A percentile compares a stretch with the other conserved stretches of the same genome.
Evolutionary conservation across 2,329 filamentous ascomycete genomes (phyloP).

Genomic region (Fusarium sp.): DNA sequence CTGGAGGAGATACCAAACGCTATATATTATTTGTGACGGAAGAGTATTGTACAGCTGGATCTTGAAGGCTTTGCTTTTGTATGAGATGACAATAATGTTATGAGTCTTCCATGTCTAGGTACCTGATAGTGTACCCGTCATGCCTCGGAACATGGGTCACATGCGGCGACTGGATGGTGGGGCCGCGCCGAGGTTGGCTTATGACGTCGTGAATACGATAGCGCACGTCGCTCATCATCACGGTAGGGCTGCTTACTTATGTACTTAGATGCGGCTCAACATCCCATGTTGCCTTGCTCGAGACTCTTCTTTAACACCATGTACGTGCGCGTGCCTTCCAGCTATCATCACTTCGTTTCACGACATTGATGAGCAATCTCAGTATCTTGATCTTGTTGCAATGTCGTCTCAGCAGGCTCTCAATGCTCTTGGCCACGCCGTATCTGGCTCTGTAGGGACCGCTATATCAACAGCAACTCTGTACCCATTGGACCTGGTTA

Average conservation of each 20-base stretch:
- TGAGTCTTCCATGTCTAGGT: not conserved
- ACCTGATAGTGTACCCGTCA: not conserved
- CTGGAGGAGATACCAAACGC: not conserved
- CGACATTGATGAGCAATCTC: not conserved
- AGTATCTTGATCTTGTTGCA: not conserved
- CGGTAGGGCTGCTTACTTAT: not conserved
- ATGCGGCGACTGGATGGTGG: constrained; percentile 11
- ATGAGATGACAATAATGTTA: not conserved
- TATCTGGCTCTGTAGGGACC: constrained; percentile 81
- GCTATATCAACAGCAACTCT: constrained; percentile 80
- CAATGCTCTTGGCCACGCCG: constrained; percentile 81
- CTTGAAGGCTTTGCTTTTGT: not conserved
- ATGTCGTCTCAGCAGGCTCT: constrained; percentile 56
- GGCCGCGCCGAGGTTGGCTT: constrained; percentile 22
- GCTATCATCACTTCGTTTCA: not conserved
- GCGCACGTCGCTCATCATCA: constrained; percentile 8
- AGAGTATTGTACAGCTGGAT: not conserved
- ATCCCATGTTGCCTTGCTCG: not conserved
- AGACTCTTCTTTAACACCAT: constrained; percentile 8
- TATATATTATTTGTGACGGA: not conserved
- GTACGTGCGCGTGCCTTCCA: constrained; percentile 4
- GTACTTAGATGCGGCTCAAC: constrained; percentile 6
- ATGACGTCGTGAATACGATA: constrained; percentile 32
- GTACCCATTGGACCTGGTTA: constrained; percentile 84
- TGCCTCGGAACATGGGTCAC: constrained; percentile 31